Evolutionary conservation across 176 grass and related monocot species (phyloP), one percentile per base, ranked within the genome.

Genomic region (Carex cristatella): DNA sequence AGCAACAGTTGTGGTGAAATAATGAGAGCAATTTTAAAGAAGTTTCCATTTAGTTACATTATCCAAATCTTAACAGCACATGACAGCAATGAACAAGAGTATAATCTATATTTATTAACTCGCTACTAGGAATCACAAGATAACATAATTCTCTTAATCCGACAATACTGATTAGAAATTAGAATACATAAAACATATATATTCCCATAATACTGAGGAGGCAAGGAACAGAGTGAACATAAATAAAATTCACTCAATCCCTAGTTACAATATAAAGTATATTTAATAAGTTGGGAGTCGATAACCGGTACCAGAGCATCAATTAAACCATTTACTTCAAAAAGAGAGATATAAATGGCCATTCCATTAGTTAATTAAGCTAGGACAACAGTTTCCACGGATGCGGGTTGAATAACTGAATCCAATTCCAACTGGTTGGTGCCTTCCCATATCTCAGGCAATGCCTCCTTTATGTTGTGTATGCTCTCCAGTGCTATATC

Each of bases 401-500:
- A 37, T 62, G 90, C 28, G 18, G 93, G 62, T 28, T 88, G 74
- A 81, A 98, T 72, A 76, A 95, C 85, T 30, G 76, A 81, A 33
- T 91, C 89, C 5, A 70, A 81, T 49, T 91, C 89, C 61, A 80
- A 74, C 46, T 93, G 72, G 46, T 93, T 91, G 35, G 32, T 79
- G 28, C 74, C 74, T 74, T 89, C 80, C 88, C 95, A 98, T 61
- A 98, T 91, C 91, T 92, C 93, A 38, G 96, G 96, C 85, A 95
- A 84, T 13, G 91, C 93, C 74, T 98, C 96, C 69, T 86, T 94
- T 71, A 98, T 89, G 91, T 98, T 98, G 88, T 98, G 96, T 77
- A 98, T 94, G 90, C 93, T 98, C 76, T 92, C 91, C 12, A 98
- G 89, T 79, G 93, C 96, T n/a, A 94, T 66, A 71, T 98, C 93